Evolutionary conservation across 2,329 filamentous ascomycete species (phyloP).

Genomic region (Sporothrix humicola): DNA sequence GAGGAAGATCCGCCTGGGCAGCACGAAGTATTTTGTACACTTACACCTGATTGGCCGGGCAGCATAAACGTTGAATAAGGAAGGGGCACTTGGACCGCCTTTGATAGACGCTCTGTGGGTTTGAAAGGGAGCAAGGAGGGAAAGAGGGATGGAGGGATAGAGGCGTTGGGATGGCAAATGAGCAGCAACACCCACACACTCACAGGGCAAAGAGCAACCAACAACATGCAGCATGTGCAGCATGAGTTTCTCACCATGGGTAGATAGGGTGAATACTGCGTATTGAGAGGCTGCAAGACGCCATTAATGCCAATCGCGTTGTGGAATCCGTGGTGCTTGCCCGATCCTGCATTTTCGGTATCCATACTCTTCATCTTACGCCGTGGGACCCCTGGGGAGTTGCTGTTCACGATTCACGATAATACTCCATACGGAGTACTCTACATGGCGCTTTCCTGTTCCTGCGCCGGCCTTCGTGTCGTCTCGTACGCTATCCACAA

Average conservation of each 20-base stretch:
- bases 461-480: not conserved
- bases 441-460: not conserved
- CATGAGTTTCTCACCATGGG: not conserved
- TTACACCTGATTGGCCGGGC: constrained; percentile 33
- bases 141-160: constrained; percentile 19
- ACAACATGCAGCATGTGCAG: not conserved
- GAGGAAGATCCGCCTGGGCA: constrained; percentile 32
- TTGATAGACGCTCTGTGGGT: not conserved
- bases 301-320: constrained; percentile 7
- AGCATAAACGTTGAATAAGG: constrained; percentile 29
- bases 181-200: not conserved
- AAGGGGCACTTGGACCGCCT: constrained; percentile 30
- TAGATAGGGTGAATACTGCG: not conserved
- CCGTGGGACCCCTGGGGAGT: not conserved
- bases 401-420: not conserved
- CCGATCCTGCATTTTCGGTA: constrained; percentile 21
- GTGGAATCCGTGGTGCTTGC: constrained; percentile 21
- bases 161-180: constrained; percentile 24
- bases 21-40: constrained; percentile 32
- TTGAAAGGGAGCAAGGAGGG: constrained; percentile 4
- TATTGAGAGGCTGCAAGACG: not conserved
- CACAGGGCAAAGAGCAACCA: not conserved
- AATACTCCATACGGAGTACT: not conserved
- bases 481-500: not conserved
- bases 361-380: not conserved